Evolutionary conservation across 78 protist species (phyloP), one percentile per base, ranked within the genome.

Genomic region (Guillardia theta): DNA sequence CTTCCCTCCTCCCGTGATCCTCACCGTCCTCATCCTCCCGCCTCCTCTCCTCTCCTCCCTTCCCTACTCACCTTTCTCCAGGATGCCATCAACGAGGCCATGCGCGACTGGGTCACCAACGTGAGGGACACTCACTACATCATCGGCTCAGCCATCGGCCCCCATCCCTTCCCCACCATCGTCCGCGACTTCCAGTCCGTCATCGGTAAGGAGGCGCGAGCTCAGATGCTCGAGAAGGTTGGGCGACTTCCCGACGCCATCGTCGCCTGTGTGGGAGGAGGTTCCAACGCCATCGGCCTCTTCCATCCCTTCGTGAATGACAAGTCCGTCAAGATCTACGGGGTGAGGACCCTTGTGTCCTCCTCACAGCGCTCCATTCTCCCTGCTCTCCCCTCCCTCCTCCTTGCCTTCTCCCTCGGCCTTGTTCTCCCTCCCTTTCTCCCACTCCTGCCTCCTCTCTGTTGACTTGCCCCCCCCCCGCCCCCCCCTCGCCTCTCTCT

Each of bases 201-300:
- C 80, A 98, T 98, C 78, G 97, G 98, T 3, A 64, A 54, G 36
- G 98, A 98, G 80, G 92, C 98, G 30, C 93, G 96, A 43, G 58
- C 94, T 47, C 83, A 93, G 90, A 47, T 64, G 45, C 77, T 92
- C 24, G 96, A 94, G 48, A 33, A 36, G 33, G 70, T 77, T 21
- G 98, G 98, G 46, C 64, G 39, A n/a, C 95, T 97, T 43, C 99
- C 99, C 6, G 97, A 97, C 47, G 94, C 50, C 9, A 95, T 96
- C 22, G 96, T 98, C 33, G 99, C 99, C 6, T 98, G 99, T 93
- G 97, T 97, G n/a, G 99, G 99, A 50, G 99, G 99, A 48, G 99
- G 99, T 36, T 93, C 96, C 83, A 98, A 97, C 93, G 95, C 97
- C 30, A 98, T 98, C 48, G 98, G 98, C 53, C 87, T 95, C 44